phyloP scores from a whole-genome alignment of 306 rosid species.

The Vigna mungo region DNA sequence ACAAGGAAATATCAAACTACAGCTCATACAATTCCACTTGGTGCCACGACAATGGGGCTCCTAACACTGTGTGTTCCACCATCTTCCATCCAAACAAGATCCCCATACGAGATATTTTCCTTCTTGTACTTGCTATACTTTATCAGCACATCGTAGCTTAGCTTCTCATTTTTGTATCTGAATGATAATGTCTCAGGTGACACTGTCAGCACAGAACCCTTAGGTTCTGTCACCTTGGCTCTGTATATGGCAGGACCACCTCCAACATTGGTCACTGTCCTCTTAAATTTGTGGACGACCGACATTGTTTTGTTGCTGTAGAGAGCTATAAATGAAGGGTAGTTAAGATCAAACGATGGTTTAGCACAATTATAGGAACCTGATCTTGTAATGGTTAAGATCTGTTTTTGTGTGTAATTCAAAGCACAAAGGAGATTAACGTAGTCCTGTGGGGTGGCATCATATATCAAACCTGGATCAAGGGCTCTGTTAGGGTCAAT shows the following conservation, averaged over 20 bases:
- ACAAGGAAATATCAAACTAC: background rate
- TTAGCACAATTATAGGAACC: slow-evolving; percentile 43
- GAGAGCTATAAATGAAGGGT: slow-evolving; percentile 57
- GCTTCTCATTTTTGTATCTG: slow-evolving; percentile 49
- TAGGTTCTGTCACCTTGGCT: slow-evolving; percentile 46
- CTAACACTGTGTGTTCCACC: slow-evolving; percentile 38
- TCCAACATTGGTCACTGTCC: slow-evolving; percentile 61
- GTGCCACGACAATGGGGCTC: slow-evolving; percentile 51
- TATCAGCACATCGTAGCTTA: slow-evolving; percentile 37
- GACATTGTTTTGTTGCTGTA: slow-evolving; percentile 17
- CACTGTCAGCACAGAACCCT: slow-evolving; percentile 47
- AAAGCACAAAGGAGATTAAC: slow-evolving; percentile 54
- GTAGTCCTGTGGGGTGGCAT: slow-evolving; percentile 63
- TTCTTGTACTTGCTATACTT: background rate
- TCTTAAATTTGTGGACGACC: slow-evolving; percentile 36
- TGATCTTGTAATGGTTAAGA: slow-evolving; percentile 53
- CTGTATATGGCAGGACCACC: slow-evolving; percentile 50
- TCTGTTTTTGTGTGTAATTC: slow-evolving; percentile 44
- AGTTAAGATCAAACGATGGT: slow-evolving; percentile 58
- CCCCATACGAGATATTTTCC: slow-evolving; percentile 38
- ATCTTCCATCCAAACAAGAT: slow-evolving; percentile 47
- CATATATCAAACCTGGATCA: slow-evolving; percentile 59
- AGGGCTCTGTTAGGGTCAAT: slow-evolving; percentile 61
- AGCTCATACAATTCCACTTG: slow-evolving; percentile 36
- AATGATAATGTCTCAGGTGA: slow-evolving; percentile 44